phyloP scores from a whole-genome alignment of 1,284 basidiomycete genomes.

The Marasmius oreades region DNA sequence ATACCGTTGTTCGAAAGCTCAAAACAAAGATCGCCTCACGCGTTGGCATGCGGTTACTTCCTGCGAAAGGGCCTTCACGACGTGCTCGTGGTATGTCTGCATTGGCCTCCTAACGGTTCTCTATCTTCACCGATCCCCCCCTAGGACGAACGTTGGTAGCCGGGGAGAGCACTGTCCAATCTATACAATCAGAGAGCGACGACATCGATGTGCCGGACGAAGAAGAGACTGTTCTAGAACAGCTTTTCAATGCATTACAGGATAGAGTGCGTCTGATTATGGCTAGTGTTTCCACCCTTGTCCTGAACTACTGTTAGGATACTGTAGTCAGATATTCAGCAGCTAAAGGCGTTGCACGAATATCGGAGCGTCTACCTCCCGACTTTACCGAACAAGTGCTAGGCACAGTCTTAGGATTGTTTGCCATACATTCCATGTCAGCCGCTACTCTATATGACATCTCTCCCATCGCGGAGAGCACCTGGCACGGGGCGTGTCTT shows the following conservation, averaged over 20 bases:
- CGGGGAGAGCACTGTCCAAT: conserved; percentile 14
- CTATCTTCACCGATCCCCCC: not conserved
- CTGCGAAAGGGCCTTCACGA: conserved; percentile 34
- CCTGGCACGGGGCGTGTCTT: conserved; percentile 95
- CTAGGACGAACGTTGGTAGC: conserved; percentile 26
- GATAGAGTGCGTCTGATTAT: conserved; percentile 62
- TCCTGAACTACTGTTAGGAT: conserved; percentile 53
- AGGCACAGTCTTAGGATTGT: conserved; percentile 71
- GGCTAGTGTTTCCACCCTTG: not conserved
- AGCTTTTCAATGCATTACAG: conserved; percentile 73
- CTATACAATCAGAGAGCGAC: conserved; percentile 27
- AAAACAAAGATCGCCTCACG: conserved; percentile 64
- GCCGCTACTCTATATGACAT: conserved; percentile 67
- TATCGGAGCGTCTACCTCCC: conserved; percentile 76
- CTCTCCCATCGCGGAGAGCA: conserved; percentile 74
- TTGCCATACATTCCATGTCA: conserved; percentile 61
- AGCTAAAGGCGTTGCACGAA: conserved; percentile 88
- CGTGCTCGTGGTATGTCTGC: conserved; percentile 38
- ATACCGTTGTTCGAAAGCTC: conserved; percentile 67
- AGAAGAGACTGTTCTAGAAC: conserved; percentile 74
- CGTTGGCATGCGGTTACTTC: conserved; percentile 60
- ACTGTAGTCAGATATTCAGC: conserved; percentile 94
- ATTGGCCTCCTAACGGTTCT: not conserved
- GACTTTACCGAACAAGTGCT: conserved; percentile 80
- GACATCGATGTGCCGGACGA: conserved; percentile 79